Percentiles rank a stretch among this genome's conserved stretches.
These are phyloP conservation scores for Russula griseocarnosa DNA, from an alignment of 768 basidiomycete species.

Conservation along the genomic window DNA sequence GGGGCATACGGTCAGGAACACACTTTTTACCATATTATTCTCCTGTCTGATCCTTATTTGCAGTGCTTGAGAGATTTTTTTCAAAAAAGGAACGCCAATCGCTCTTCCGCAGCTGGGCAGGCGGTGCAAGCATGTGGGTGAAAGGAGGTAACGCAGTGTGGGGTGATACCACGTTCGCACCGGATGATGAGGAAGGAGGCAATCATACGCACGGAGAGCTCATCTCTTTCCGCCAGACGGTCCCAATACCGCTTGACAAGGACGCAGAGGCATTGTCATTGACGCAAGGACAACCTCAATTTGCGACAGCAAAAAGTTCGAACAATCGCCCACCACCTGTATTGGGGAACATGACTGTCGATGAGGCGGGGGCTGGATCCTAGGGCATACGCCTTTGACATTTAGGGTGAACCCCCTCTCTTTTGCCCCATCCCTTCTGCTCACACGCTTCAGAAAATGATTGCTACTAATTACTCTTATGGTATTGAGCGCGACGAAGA, in stretches of 20 bases:
- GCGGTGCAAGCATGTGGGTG: constrained; percentile 90
- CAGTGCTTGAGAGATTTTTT: constrained; percentile 87
- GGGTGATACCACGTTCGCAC: constrained; percentile 72
- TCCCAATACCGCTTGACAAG: constrained; percentile 22
- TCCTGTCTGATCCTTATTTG: neutral
- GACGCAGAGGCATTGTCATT: constrained; percentile 21
- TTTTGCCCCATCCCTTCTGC: neutral
- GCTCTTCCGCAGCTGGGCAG: constrained; percentile 93
- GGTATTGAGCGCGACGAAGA: constrained; percentile 78
- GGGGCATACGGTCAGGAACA: constrained; percentile 60
- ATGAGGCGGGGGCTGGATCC: constrained; percentile 74
- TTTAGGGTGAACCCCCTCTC: constrained; percentile 58
- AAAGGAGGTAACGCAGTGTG: constrained; percentile 86
- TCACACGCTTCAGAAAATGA: constrained; percentile 58
- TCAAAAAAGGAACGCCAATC: constrained; percentile 83
- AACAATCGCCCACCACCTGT: constrained; percentile 20
- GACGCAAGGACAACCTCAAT: constrained; percentile 9
- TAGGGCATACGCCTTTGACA: constrained; percentile 73
- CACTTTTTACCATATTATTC: neutral
- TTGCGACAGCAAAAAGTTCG: constrained; percentile 10
- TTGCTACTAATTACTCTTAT: constrained; percentile 79
- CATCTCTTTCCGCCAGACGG: constrained; percentile 63
- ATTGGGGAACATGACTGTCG: constrained; percentile 68
- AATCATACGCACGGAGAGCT: constrained; percentile 74
- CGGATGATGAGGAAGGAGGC: constrained; percentile 62